These are phyloP conservation scores for Yamadazyma blattariae DNA, from an alignment of 1,139 yeast species.

Conservation along the genomic window DNA sequence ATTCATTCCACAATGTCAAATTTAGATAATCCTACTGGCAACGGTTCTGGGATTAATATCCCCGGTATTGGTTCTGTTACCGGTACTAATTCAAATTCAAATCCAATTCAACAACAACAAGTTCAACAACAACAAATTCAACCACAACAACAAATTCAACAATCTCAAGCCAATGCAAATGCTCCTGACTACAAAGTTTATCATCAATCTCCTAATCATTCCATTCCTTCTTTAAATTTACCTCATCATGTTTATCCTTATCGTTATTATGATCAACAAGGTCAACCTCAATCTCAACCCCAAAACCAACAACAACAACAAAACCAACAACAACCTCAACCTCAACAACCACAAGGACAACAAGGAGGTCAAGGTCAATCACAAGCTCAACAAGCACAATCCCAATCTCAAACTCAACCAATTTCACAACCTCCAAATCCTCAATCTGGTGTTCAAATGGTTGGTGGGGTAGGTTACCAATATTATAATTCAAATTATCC, in stretches of 20 bases:
- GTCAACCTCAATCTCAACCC: not conserved
- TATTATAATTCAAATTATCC: conserved; percentile 16
- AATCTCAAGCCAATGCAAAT: too few relatives aligned
- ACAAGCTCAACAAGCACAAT: not conserved
- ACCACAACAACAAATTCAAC: too few relatives aligned
- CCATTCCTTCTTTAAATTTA: conserved; percentile 12
- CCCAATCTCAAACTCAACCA: not conserved
- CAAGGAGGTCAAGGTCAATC: not conserved
- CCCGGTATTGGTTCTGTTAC: not conserved
- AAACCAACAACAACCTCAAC: not conserved
- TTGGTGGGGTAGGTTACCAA: conserved; percentile 2
- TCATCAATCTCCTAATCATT: conserved; percentile 12
- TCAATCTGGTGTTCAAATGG: not conserved
- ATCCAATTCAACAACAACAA: too few relatives aligned
- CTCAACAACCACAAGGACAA: not conserved
- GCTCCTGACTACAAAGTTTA: conserved; percentile 9
- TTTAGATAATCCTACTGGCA: not conserved
- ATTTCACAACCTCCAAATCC: not conserved
- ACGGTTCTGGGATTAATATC: not conserved
- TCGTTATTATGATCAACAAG: conserved; percentile 11
- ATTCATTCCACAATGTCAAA: too few relatives aligned
- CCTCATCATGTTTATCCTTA: conserved; percentile 12
- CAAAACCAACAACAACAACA: not conserved
- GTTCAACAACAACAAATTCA: too few relatives aligned
- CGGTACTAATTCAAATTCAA: not conserved